Conservation (phyloP, 23 red algal genomes). For the Porphyridium purpureum region DNA sequence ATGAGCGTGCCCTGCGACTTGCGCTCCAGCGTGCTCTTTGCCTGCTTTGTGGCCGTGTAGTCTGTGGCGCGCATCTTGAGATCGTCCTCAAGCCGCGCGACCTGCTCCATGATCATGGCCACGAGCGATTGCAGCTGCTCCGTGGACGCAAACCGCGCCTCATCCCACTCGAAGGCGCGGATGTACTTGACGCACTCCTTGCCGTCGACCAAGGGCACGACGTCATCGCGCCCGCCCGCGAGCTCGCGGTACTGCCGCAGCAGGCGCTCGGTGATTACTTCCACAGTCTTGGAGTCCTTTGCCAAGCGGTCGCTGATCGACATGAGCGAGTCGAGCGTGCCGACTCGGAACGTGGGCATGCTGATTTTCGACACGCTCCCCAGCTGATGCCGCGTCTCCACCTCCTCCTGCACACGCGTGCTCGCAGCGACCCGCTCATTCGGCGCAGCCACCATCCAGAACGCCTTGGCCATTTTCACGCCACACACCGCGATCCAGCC, state of each 20-base stretch:
- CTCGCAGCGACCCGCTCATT: background rate
- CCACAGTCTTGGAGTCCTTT: slow-evolving; percentile 49
- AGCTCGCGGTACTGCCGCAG: slow-evolving; percentile 66
- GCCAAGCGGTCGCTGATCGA: slow-evolving; percentile 47
- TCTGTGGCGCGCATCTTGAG: slow-evolving; percentile 56
- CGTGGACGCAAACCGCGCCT: slow-evolving; percentile 55
- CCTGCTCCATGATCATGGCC: slow-evolving; percentile 42
- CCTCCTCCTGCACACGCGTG: background rate
- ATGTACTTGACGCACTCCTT: slow-evolving; percentile 43
- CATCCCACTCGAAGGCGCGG: slow-evolving; percentile 61
- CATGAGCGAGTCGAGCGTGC: slow-evolving; percentile 88
- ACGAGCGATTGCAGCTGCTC: slow-evolving; percentile 44
- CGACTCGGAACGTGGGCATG: slow-evolving; percentile 71
- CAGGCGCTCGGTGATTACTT: slow-evolving; percentile 45
- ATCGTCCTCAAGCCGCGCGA: slow-evolving; percentile 48
- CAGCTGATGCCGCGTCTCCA: background rate
- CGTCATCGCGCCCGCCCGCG: background rate
- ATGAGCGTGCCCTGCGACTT: slow-evolving; percentile 54
- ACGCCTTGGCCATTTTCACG: background rate
- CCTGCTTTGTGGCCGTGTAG: slow-evolving; percentile 45
- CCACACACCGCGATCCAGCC: no score
- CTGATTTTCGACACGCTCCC: slow-evolving; percentile 1
- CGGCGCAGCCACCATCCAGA: background rate
- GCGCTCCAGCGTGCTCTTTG: slow-evolving; percentile 30
- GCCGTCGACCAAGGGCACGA: slow-evolving; percentile 26